These are phyloP conservation scores for Trichosanthes cucumerina DNA, from an alignment of 306 rosid species.

Conservation along the genomic window DNA sequence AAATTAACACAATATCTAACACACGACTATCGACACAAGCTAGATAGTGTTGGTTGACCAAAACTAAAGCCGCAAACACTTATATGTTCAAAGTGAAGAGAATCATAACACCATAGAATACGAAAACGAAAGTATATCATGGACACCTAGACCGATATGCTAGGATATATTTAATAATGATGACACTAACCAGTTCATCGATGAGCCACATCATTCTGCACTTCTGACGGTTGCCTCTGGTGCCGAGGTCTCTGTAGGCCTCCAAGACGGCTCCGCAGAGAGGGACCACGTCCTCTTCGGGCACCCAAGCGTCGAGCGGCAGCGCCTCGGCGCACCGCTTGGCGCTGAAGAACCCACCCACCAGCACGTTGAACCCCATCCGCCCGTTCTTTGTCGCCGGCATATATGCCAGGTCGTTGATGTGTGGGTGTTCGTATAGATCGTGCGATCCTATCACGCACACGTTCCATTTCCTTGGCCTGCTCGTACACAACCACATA, in stretches of 20 bases:
- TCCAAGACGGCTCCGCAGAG: constrained; percentile 71
- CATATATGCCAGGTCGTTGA: constrained; percentile 96
- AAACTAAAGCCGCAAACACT: too few relatives aligned
- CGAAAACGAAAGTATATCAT: too few relatives aligned
- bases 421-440: constrained; percentile 94
- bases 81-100: too few relatives aligned
- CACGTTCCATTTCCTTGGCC: constrained; percentile 99
- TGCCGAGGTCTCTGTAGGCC: constrained; percentile 83
- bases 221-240: constrained; percentile 80
- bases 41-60: not conserved
- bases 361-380: constrained; percentile 84
- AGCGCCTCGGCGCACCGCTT: constrained; percentile 81
- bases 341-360: constrained; percentile 94
- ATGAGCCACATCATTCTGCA: constrained; percentile 98
- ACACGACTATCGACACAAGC: not conserved
- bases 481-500: constrained; percentile 16
- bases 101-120: too few relatives aligned
- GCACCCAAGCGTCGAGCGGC: constrained; percentile 95
- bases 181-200: constrained; percentile 63
- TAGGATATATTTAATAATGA: not conserved
- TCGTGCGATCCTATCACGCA: constrained; percentile 91
- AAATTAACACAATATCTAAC: too few relatives aligned
- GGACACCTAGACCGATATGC: not conserved
- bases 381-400: constrained; percentile 70
- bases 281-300: constrained; percentile 65